phyloP scores from a whole-genome alignment of 352 stramenopile genomes.

The Phytopythium cucurbitacearum region DNA sequence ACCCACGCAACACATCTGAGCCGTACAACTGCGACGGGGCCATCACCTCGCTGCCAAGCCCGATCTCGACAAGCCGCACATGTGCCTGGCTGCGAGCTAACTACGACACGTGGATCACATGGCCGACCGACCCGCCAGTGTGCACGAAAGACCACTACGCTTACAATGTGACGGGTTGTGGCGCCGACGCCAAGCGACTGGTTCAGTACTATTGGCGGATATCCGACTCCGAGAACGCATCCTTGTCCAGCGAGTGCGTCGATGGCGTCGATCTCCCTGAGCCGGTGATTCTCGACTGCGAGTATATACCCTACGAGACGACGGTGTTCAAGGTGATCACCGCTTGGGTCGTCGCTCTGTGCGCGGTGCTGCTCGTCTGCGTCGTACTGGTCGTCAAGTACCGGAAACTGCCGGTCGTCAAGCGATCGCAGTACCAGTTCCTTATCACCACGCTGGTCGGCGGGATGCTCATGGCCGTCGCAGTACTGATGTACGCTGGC shows the following conservation, averaged over 20 bases:
- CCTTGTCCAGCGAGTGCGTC: constrained; percentile 27
- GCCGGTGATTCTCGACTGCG: constrained; percentile 30
- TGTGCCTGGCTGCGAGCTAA: constrained; percentile 32
- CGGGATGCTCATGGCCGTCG: constrained; percentile 38
- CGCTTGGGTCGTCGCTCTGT: constrained; percentile 14
- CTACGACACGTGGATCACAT: constrained; percentile 39
- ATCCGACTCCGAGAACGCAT: constrained; percentile 13
- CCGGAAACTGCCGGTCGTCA: constrained; percentile 43
- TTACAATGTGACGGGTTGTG: constrained; percentile 21
- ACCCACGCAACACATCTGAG: constrained; percentile 12
- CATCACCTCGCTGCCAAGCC: too few relatives aligned
- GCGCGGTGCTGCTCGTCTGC: constrained; percentile 13
- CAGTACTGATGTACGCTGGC: constrained; percentile 34
- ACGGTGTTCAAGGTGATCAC: constrained; percentile 16
- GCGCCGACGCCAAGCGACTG: constrained; percentile 4
- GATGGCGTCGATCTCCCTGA: constrained; percentile 14
- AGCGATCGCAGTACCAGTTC: constrained; percentile 68
- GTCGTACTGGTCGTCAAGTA: constrained; percentile 29
- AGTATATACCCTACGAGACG: constrained; percentile 30
- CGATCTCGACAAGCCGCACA: too few relatives aligned
- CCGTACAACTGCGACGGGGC: constrained; percentile 24
- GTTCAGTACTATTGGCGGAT: constrained; percentile 37
- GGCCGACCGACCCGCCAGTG: constrained; percentile 27
- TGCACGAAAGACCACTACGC: constrained; percentile 23
- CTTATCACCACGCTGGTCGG: constrained; percentile 47